These are phyloP conservation scores for Chenopodium suecicum DNA, from an alignment of 148 eudicot genomes.

Conservation along the genomic window DNA sequence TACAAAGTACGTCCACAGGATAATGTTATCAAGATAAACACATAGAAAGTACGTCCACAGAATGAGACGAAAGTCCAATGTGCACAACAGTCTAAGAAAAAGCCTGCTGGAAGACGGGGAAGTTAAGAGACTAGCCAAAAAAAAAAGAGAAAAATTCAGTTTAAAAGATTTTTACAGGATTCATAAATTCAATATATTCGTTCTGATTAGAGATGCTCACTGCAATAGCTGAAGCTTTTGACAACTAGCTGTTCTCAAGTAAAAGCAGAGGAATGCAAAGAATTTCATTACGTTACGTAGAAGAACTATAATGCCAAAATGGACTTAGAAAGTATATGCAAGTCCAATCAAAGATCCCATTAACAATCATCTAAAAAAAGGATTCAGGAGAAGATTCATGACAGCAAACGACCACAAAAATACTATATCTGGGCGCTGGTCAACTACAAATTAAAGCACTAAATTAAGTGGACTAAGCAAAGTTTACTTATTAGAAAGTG, in stretches of 20 bases:
- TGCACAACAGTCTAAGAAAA: neutral
- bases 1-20: neutral
- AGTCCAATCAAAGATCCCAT: constrained; percentile 18
- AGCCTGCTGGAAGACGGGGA: neutral
- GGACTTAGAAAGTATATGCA: neutral
- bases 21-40: neutral
- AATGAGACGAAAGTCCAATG: neutral
- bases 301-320: neutral
- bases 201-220: neutral
- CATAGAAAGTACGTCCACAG: neutral
- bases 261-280: neutral
- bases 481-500: neutral
- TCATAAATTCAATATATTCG: neutral
- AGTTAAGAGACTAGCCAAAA: neutral
- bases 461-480: constrained; percentile 7
- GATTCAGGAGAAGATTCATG: constrained; percentile 8
- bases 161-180: neutral
- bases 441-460: neutral
- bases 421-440: neutral
- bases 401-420: neutral
- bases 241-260: neutral
- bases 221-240: neutral
- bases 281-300: neutral
- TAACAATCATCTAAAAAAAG: neutral
- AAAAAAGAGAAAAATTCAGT: no score